Evolutionary conservation across 2,329 filamentous ascomycete species (phyloP), one percentile per base, ranked within the genome.

Genomic region (Bipolaris bicolor): DNA sequence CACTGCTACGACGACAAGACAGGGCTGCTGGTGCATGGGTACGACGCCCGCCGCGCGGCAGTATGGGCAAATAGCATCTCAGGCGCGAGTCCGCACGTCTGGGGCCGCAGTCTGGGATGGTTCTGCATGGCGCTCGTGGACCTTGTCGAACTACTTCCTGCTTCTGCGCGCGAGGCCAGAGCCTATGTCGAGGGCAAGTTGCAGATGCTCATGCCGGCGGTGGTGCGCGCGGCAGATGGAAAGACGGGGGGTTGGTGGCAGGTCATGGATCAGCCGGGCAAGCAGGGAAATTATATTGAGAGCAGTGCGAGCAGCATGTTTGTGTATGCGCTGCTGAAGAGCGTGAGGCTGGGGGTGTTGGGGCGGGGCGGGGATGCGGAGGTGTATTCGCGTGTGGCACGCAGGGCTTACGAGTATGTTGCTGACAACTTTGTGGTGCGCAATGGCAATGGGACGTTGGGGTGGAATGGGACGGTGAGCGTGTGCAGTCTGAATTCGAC

Each of bases 251-350:
- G 79, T 2, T 87, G 85, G 81, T 87, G 84, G 82, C 77, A 86
- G 60, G 74, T 87, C 39, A 80, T 87, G 74, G 80, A 79, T 56
- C 78, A 81, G 37, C 78, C 80, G 0, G 79, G 78, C 1, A 64
- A 70, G 2, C 52, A 77, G 31, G 82, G 81, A 0, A 88, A 88
- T 66, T 88, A 86, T 65, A 78, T 88, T 37, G 86, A 88, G 76
- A 83, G 82, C 31, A 86, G 83, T 50, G 83, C 80, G 10, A 82
- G 81, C 9, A 82, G 82, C 2, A 85, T 88, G 81, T 87, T 86
- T 62, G 77, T 79, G 0, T 85, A 83, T 52, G 80, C 82, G 0
- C 71, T 85, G 58, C 68, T 86, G 11, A 81, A 79, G 61, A 84
- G 81, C 0, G 72, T 76, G 7, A 66, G 76, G 29, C 43, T 78